These are phyloP conservation scores for Talaromyces sp. DNA, from an alignment of 2,329 filamentous ascomycete species.

Conservation along the genomic window DNA sequence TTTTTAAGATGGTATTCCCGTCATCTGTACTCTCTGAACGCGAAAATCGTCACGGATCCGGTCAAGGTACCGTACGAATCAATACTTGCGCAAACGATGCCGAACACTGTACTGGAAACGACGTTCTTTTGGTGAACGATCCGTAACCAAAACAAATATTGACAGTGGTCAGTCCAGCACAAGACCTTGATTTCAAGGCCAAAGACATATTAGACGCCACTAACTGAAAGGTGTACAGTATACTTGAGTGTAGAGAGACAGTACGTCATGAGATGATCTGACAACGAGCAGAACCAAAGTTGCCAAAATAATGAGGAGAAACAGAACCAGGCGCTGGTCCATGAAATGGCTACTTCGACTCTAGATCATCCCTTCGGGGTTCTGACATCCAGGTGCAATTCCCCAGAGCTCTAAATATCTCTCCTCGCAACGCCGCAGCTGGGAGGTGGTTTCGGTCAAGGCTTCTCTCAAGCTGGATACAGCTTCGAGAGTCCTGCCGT, in stretches of 20 bases:
- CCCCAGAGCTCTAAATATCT: conserved; percentile 4
- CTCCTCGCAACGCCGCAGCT: neutral
- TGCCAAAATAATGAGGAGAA: no score
- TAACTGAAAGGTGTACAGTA: neutral
- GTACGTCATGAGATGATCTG: neutral
- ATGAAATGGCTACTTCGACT: no score
- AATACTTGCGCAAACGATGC: neutral
- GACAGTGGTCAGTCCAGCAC: neutral
- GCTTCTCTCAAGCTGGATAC: neutral
- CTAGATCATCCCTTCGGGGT: neutral
- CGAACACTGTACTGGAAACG: neutral
- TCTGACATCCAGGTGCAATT: neutral
- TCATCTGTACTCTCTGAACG: neutral
- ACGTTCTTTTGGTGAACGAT: neutral
- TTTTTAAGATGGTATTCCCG: neutral
- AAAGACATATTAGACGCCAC: neutral
- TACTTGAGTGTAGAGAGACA: neutral
- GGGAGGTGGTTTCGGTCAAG: neutral
- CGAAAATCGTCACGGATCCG: neutral
- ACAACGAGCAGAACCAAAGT: neutral
- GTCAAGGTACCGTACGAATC: neutral
- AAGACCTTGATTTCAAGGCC: neutral
- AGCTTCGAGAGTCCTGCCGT: neutral
- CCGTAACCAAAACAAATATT: neutral
- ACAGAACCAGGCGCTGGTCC: no score